Evolutionary conservation across 1,139 yeast species (phyloP).

Genomic region (Kluyveromyces sp.): DNA sequence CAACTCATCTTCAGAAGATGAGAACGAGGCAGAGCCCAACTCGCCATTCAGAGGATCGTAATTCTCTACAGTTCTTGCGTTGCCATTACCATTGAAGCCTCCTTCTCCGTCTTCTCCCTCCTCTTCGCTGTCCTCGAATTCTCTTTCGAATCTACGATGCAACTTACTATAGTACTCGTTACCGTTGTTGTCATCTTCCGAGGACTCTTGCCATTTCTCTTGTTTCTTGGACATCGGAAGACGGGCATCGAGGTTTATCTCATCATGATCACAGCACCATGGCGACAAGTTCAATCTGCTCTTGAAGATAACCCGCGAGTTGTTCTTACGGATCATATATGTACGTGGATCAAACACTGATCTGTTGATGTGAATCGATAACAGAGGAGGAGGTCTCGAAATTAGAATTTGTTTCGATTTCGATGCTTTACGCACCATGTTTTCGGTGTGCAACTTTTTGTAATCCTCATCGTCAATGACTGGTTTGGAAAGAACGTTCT

Average conservation of each 20-base stretch:
- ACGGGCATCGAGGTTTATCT: slow-evolving; percentile 75
- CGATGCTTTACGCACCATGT: slow-evolving; percentile 64
- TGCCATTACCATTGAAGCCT: neutral
- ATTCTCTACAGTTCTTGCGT: slow-evolving; percentile 12
- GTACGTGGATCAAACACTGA: slow-evolving; percentile 87
- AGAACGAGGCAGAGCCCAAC: slow-evolving; percentile 23
- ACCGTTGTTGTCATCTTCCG: slow-evolving; percentile 28
- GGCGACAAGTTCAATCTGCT: slow-evolving; percentile 54
- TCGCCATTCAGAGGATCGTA: slow-evolving; percentile 28
- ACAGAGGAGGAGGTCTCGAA: slow-evolving; percentile 75
- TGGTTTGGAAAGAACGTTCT: slow-evolving; percentile 49
- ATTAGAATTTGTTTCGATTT: slow-evolving; percentile 78
- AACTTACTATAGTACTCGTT: slow-evolving; percentile 26
- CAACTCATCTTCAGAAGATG: slow-evolving; percentile 25
- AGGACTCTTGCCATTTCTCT: slow-evolving; percentile 19
- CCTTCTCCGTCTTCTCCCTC: slow-evolving; percentile 12
- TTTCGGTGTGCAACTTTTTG: slow-evolving; percentile 63
- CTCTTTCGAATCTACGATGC: slow-evolving; percentile 26
- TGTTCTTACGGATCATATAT: slow-evolving; percentile 74
- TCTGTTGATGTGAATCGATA: slow-evolving; percentile 81
- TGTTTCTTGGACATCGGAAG: slow-evolving; percentile 61
- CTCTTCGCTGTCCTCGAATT: slow-evolving; percentile 30
- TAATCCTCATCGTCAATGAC: slow-evolving; percentile 77
- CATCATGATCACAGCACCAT: slow-evolving; percentile 62
- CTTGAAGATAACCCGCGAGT: slow-evolving; percentile 75